Evolutionary conservation across 768 basidiomycete genomes (phyloP).

Genomic region (Lentinula edodes): DNA sequence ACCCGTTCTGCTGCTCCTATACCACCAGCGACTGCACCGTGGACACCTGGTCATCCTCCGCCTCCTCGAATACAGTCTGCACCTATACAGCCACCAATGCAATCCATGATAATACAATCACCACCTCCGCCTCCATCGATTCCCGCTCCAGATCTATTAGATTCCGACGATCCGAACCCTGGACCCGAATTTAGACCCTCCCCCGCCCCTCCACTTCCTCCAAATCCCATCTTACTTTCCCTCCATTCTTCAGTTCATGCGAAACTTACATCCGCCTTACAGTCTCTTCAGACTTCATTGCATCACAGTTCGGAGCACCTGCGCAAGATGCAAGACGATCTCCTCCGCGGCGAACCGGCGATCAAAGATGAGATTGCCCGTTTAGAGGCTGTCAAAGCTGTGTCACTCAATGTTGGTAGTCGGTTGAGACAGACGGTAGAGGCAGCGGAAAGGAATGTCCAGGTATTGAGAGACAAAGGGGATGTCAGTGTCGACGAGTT

Average conservation of each 20-base stretch:
- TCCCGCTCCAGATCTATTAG: slow-evolving; percentile 55
- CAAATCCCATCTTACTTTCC: slow-evolving; percentile 83
- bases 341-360: slow-evolving; percentile 86
- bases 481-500: slow-evolving; percentile 96
- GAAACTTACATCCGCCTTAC: slow-evolving; percentile 67
- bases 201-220: slow-evolving; percentile 70
- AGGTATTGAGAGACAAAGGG: slow-evolving; percentile 75
- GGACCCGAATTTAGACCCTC: slow-evolving; percentile 7
- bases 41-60: slow-evolving; percentile 15
- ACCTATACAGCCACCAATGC: slow-evolving; percentile 10
- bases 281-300: slow-evolving; percentile 62
- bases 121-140: slow-evolving; percentile 14
- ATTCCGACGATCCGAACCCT: slow-evolving; percentile 41
- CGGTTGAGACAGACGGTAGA: slow-evolving; percentile 60
- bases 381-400: slow-evolving; percentile 87
- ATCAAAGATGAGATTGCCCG: slow-evolving; percentile 96
- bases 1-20: slow-evolving; percentile 22
- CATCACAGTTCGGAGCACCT: slow-evolving; percentile 67
- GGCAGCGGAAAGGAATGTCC: slow-evolving; percentile 66
- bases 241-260: slow-evolving; percentile 75
- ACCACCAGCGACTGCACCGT: slow-evolving; percentile 15
- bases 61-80: slow-evolving; percentile 6
- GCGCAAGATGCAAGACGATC: slow-evolving; percentile 76
- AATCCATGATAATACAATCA: neutral
- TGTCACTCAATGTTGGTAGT: slow-evolving; percentile 75